Evolutionary conservation across 805 yeast genomes (phyloP).

Genomic region (Schizosaccharomyces osmophilus): DNA sequence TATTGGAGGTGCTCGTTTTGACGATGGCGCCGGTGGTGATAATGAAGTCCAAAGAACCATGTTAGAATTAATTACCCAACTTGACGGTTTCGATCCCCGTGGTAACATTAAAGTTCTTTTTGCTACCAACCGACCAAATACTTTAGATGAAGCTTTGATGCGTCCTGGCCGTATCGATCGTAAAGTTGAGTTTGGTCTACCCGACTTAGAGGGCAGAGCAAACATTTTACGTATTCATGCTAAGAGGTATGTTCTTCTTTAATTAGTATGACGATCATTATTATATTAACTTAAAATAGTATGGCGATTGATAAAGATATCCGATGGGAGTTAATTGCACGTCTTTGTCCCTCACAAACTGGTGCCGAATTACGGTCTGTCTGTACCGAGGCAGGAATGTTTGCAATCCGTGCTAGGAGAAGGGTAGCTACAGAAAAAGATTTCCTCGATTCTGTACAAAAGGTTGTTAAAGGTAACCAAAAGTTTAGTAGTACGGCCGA

Average conservation of each 20-base stretch:
- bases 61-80: slow-evolving; percentile 91
- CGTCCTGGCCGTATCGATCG: slow-evolving; percentile 98
- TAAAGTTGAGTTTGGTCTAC: slow-evolving; percentile 87
- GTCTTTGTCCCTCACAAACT: slow-evolving; percentile 92
- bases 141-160: slow-evolving; percentile 87
- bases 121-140: slow-evolving; percentile 95
- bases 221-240: slow-evolving; percentile 93
- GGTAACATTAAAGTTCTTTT: slow-evolving; percentile 98
- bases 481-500: slow-evolving; percentile 91
- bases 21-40: slow-evolving; percentile 98
- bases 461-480: slow-evolving; percentile 94
- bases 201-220: slow-evolving; percentile 94
- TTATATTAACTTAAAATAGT: slow-evolving; percentile 15
- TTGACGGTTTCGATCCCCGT: slow-evolving; percentile 96
- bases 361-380: slow-evolving; percentile 98
- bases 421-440: slow-evolving; percentile 97
- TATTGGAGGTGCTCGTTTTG: slow-evolving; percentile 98
- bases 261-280: too few species aligned
- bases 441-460: slow-evolving; percentile 89
- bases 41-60: slow-evolving; percentile 97
- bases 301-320: slow-evolving; percentile 95
- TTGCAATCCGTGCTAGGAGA: slow-evolving; percentile 93
- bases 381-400: slow-evolving; percentile 99
- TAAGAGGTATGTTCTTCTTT: slow-evolving; percentile 17
- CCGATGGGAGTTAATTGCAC: slow-evolving; percentile 93